Base-by-base conservation (phyloP, 768 basidiomycete species). In the Boletus subparvulus region DNA sequence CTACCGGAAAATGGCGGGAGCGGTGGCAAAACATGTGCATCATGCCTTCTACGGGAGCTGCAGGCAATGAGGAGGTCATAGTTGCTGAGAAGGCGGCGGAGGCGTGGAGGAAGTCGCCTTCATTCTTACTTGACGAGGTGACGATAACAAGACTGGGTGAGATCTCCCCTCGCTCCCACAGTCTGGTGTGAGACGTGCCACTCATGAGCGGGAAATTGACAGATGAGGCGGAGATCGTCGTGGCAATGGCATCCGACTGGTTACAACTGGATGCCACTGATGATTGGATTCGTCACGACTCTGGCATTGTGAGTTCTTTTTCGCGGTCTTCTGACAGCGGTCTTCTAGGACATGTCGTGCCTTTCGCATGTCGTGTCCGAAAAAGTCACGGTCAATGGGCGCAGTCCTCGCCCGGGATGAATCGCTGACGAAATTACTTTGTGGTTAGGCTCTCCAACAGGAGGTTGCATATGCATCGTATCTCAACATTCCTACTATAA, bases 251-350 rank as follows among this genome's bases (percentile, higher is more conserved):
- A 9, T 94, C 94, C 3, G 92, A 95, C 53, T 99, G 97, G 97
- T 80, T 99, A 4, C 93, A 97, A 70, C 78, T 99, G 39, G 97
- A 99, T 73, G 87, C 92, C 9, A 76, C 83, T 0, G 94, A 98
- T 72, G 92, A 94, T 65, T 93, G 95, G 80, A 87, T 98, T 52
- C 84, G 97, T 44, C 92, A 96, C 65, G 97, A 99, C 68, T 89
- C 94, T 44, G 97, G 96, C 74, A 90, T 96, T 52, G 94, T 94
- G 71, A 74, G 89, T 79, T 45, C 50, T 42, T 42, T 45, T 58
- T 56, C 54, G 39, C 46, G 48, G 37, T 51, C 41, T 55, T 54
- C 52, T 40, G 48, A 32, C 41, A 51, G 13, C 57, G 32, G 48
- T 47, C 57, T 55, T 53, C 47, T 50, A 46, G 32, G 33, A 28